Evolutionary conservation across 2,329 filamentous ascomycete species (phyloP).

Genomic region (Beauveria asiatica): DNA sequence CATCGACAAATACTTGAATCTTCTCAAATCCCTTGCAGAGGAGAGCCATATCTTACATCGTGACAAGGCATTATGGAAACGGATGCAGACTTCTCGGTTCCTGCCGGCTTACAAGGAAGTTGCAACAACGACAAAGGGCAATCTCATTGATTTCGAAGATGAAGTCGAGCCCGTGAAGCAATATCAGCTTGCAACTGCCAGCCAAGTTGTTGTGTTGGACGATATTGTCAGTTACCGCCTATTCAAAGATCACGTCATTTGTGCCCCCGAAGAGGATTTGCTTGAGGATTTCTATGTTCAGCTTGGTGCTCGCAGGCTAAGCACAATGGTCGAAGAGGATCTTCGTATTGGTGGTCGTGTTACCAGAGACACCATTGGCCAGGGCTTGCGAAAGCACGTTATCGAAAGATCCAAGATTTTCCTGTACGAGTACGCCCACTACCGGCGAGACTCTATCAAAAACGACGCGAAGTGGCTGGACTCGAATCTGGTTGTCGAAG

Average conservation of each 20-base stretch:
- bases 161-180: slow-evolving; percentile 62
- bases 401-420: slow-evolving; percentile 85
- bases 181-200: slow-evolving; percentile 67
- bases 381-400: slow-evolving; percentile 68
- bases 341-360: slow-evolving; percentile 60
- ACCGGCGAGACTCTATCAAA: slow-evolving; percentile 67
- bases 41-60: slow-evolving; percentile 60
- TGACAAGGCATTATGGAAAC: slow-evolving; percentile 68
- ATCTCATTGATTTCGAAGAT: slow-evolving; percentile 45
- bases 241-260: slow-evolving; percentile 78
- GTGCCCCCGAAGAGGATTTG: slow-evolving; percentile 80
- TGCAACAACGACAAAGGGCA: slow-evolving; percentile 32
- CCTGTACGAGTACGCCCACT: slow-evolving; percentile 64
- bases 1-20: slow-evolving; percentile 75
- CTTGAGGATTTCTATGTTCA: slow-evolving; percentile 78
- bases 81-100: slow-evolving; percentile 68
- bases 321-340: slow-evolving; percentile 69
- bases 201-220: slow-evolving; percentile 69
- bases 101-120: slow-evolving; percentile 78
- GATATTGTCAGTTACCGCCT: slow-evolving; percentile 83
- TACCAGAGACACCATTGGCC: slow-evolving; percentile 59
- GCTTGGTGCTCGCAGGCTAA: slow-evolving; percentile 70
- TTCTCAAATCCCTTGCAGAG: slow-evolving; percentile 75
- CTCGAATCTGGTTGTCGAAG: slow-evolving; percentile 68
- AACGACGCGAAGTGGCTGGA: slow-evolving; percentile 89